Evolutionary conservation across 73 alveolate species (phyloP).

Genomic region (Stentor coeruleus): DNA sequence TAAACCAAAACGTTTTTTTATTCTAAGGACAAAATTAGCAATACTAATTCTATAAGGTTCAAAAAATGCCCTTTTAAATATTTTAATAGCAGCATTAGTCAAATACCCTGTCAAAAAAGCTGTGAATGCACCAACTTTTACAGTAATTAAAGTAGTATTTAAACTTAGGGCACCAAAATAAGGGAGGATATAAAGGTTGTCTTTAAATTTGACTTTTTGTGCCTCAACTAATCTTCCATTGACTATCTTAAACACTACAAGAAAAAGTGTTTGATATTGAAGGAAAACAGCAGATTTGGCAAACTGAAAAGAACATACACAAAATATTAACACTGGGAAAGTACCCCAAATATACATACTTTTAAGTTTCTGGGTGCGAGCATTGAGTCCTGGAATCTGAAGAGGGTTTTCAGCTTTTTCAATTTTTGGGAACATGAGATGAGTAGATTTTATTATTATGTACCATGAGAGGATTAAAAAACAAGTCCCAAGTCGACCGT

Average conservation of each 20-base stretch:
- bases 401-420: conserved; percentile 21
- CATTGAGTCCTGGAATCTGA: not conserved
- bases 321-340: not conserved
- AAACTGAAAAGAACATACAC: not conserved
- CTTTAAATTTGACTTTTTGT: not conserved
- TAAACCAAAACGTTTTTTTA: not conserved
- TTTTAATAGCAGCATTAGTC: not conserved
- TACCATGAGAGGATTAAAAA: conserved; percentile 6
- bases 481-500: conserved; percentile 18
- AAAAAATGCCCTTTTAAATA: not conserved
- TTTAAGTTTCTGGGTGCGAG: not conserved
- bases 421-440: not conserved
- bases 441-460: not conserved
- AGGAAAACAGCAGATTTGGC: conserved; percentile 1
- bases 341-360: not conserved
- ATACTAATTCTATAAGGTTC: conserved; percentile 13
- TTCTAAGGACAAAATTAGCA: not conserved
- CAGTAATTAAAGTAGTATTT: not conserved
- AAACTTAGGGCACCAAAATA: conserved; percentile 18
- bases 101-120: conserved; percentile 17
- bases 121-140: conserved; percentile 22
- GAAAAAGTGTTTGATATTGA: not conserved
- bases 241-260: not conserved
- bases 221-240: not conserved
- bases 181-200: conserved; percentile 5